Percentiles rank a stretch among this genome's conserved stretches.
Conservation (phyloP, 306 rosid species). For the Malus asiatica region DNA sequence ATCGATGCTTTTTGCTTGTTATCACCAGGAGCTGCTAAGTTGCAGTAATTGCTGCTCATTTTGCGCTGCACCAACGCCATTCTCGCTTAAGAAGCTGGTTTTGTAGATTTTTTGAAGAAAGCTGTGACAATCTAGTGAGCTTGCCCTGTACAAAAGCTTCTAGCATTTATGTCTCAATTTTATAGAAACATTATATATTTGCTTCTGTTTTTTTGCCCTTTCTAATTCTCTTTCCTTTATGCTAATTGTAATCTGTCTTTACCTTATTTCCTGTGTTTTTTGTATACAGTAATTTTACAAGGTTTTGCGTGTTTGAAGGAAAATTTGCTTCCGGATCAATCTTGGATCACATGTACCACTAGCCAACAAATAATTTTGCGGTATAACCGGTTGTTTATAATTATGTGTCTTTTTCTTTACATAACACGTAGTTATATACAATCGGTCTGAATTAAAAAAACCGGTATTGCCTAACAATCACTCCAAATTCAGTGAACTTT, state of each 20-base stretch:
- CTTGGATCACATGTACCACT: too few species aligned
- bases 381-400: too few species aligned
- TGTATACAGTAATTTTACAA: not conserved
- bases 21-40: constrained; percentile 20
- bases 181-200: constrained; percentile 9
- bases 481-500: not conserved
- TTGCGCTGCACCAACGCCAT: not conserved
- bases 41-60: constrained; percentile 35
- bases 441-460: too few species aligned
- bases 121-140: constrained; percentile 17
- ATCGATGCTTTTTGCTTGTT: not conserved
- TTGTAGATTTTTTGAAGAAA: constrained; percentile 26
- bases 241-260: not conserved
- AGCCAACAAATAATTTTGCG: not conserved
- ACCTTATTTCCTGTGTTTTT: not conserved
- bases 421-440: too few species aligned
- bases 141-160: constrained; percentile 27
- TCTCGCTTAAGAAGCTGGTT: constrained; percentile 11
- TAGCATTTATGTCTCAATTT: not conserved
- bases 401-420: too few species aligned
- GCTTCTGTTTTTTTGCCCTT: not conserved
- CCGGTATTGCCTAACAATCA: not conserved
- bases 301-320: not conserved
- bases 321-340: not conserved
- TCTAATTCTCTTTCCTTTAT: not conserved